Evolutionary conservation across 495 filamentous ascomycete genomes (phyloP).

Genomic region (Xanthoparmelia taractica): DNA sequence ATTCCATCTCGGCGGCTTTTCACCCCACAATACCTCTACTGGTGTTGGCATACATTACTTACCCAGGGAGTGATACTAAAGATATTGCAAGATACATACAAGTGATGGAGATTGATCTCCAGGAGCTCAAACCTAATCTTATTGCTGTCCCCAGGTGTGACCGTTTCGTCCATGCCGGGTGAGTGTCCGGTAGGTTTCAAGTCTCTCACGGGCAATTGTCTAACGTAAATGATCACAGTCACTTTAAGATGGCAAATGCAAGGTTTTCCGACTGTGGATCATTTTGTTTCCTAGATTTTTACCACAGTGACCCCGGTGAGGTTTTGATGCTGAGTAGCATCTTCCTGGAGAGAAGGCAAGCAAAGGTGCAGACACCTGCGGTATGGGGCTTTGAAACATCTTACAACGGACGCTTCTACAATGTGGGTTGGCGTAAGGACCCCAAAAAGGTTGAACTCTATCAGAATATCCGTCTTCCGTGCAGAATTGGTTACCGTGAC

Average conservation of each 20-base stretch:
- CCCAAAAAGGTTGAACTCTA: neutral
- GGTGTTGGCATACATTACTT: neutral
- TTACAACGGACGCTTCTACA: neutral
- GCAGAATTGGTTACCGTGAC: neutral
- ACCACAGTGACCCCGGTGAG: too few relatives aligned
- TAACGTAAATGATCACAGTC: neutral
- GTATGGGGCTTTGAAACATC: neutral
- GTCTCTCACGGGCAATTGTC: neutral
- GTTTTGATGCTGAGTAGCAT: neutral
- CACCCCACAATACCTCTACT: slow-evolving; percentile 1
- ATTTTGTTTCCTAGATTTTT: neutral
- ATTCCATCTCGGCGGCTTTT: neutral
- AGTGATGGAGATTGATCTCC: neutral
- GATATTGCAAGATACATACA: neutral
- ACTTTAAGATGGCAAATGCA: accelerated
- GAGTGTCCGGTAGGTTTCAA: neutral
- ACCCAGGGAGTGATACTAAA: neutral
- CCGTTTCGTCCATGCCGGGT: too few relatives aligned
- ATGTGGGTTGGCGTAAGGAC: neutral
- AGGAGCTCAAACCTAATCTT: neutral
- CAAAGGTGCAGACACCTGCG: neutral
- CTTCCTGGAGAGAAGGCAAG: neutral
- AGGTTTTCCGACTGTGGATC: neutral
- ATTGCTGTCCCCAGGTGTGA: neutral
- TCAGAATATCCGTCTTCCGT: neutral